Evolutionary conservation across 177 flowering plant species (phyloP).

Genomic region (Vitis hybrid): DNA sequence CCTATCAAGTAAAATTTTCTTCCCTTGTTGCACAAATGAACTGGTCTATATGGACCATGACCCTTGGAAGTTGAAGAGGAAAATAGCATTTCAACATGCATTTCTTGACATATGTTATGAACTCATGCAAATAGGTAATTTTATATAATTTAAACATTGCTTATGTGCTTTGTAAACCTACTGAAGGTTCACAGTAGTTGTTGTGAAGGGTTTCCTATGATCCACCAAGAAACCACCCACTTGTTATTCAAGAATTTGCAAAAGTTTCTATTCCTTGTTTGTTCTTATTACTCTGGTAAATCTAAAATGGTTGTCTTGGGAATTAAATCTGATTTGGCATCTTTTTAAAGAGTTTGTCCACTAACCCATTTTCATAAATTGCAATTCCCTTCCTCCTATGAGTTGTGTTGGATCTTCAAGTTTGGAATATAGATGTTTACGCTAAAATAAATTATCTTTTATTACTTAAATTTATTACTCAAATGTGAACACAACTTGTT

Average conservation of each 20-base stretch:
- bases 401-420: neutral
- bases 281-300: no score
- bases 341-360: neutral
- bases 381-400: neutral
- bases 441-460: neutral
- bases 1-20: no score
- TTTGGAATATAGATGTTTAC: neutral
- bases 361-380: neutral
- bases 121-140: neutral
- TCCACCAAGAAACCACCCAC: no score
- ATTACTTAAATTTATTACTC: neutral
- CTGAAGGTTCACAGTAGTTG: neutral
- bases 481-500: no score
- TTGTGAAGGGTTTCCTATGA: neutral
- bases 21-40: no score
- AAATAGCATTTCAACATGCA: no score
- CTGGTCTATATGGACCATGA: no score
- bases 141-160: neutral
- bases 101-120: no score
- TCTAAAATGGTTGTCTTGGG: neutral
- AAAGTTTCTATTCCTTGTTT: no score
- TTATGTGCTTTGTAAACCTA: neutral
- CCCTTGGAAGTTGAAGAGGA: no score
- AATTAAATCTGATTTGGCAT: neutral
- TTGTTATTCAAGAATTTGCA: no score